Conservation (phyloP, 2,329 filamentous ascomycete species). For the Penicillium vulpinum region DNA sequence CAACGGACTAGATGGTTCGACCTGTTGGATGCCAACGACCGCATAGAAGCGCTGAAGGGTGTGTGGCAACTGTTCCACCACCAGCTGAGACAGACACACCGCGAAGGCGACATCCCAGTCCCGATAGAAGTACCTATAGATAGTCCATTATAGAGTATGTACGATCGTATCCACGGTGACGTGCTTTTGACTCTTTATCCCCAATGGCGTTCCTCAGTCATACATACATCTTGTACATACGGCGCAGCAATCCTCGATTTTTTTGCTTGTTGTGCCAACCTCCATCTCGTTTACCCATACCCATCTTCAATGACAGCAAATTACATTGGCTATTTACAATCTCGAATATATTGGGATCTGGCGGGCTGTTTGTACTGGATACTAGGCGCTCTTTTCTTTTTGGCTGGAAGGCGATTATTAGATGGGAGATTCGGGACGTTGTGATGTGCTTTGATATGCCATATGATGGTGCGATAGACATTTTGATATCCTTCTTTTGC, state of each 20-base stretch:
- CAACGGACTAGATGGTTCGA: slow-evolving; percentile 61
- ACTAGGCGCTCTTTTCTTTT: background rate
- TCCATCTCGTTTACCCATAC: background rate
- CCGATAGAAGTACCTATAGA: background rate
- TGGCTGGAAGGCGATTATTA: background rate
- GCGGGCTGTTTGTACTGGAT: background rate
- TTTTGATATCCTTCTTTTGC: background rate
- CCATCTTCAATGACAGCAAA: slow-evolving; percentile 6
- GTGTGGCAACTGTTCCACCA: slow-evolving; percentile 61
- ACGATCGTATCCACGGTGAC: background rate
- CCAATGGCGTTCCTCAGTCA: slow-evolving; percentile 2
- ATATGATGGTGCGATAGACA: background rate
- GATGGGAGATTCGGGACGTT: background rate
- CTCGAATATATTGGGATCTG: background rate
- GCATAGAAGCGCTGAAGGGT: slow-evolving; percentile 56
- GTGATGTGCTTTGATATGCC: background rate
- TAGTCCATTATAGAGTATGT: background rate
- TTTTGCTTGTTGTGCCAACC: background rate
- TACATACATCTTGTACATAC: slow-evolving; percentile 22
- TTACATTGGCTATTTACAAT: background rate
- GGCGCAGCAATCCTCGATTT: background rate
- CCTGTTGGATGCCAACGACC: slow-evolving; percentile 55
- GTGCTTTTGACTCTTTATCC: background rate
- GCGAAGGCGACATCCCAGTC: slow-evolving; percentile 4
- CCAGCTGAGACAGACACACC: slow-evolving; percentile 42